A percentile compares a stretch with the other conserved stretches of the same genome.
phyloP scores from a whole-genome alignment of 768 basidiomycete genomes.

The Amylocystis lapponica region DNA sequence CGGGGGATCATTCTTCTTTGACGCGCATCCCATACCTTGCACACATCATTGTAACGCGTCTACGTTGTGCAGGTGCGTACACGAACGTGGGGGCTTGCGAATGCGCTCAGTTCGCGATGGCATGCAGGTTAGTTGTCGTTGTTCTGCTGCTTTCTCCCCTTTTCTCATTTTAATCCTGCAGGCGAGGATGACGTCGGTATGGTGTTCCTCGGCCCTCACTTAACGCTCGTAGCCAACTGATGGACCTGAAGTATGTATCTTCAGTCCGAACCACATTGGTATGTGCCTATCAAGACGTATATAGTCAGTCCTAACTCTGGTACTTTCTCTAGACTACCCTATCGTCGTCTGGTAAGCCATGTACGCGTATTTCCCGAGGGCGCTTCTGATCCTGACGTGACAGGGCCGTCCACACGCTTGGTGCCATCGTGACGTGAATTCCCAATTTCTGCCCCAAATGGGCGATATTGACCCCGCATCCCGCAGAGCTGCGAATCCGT shows the following conservation, averaged over 20 bases:
- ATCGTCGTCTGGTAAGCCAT: constrained; percentile 17
- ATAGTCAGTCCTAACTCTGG: neutral
- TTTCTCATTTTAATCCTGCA: constrained; percentile 11
- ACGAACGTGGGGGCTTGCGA: constrained; percentile 45
- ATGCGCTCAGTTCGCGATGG: constrained; percentile 37
- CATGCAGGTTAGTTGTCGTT: constrained; percentile 31
- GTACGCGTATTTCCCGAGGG: neutral
- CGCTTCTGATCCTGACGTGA: neutral
- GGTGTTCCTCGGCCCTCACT: constrained; percentile 11
- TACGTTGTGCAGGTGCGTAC: constrained; percentile 39
- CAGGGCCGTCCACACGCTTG: constrained; percentile 50
- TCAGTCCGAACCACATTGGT: constrained; percentile 44
- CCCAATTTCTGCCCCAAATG: neutral
- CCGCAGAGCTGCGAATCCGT: constrained; percentile 23
- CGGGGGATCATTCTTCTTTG: no score
- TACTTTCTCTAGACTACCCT: constrained; percentile 16
- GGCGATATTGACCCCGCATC: neutral
- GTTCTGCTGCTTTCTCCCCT: no score
- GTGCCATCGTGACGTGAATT: constrained; percentile 50
- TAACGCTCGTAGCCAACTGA: neutral
- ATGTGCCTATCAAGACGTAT: neutral
- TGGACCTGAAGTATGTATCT: constrained; percentile 46
- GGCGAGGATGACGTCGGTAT: constrained; percentile 48
- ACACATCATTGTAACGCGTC: no score
- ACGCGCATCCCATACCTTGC: no score